Conservation (phyloP, 495 filamentous ascomycete species). For the Daldinia decipiens region DNA sequence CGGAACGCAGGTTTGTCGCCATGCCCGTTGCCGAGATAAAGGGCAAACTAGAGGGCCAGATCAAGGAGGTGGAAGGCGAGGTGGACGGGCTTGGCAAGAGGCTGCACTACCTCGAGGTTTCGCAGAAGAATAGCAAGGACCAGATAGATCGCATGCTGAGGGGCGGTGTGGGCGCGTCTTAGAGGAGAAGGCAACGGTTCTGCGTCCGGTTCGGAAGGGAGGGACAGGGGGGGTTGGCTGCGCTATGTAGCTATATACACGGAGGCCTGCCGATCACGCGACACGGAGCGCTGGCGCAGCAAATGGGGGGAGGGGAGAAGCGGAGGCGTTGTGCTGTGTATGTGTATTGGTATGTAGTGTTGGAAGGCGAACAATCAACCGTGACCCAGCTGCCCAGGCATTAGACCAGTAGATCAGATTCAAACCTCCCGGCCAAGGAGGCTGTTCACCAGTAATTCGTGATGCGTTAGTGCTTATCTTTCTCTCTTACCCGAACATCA, state of each 20-base stretch:
- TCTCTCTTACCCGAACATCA: not conserved
- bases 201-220: not conserved
- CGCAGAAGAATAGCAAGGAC: conserved; percentile 88
- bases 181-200: not conserved
- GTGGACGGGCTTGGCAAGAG: conserved; percentile 86
- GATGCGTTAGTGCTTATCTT: not conserved
- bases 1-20: conserved; percentile 79
- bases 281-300: not conserved
- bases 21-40: conserved; percentile 78
- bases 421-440: not conserved
- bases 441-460: not conserved
- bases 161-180: conserved; percentile 39
- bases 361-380: not conserved
- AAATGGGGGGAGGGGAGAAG: not conserved
- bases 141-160: conserved; percentile 84
- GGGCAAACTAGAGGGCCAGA: conserved; percentile 78
- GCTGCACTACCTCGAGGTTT: conserved; percentile 92
- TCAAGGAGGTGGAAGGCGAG: conserved; percentile 77
- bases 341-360: no score
- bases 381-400: not conserved
- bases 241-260: conserved; percentile 1
- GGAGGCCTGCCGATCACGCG: conserved; percentile 2
- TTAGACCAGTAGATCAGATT: not conserved
- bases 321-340: not conserved
- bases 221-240: not conserved